Conservation (phyloP, 208 protist genomes). For the Spongospora subterranea region DNA sequence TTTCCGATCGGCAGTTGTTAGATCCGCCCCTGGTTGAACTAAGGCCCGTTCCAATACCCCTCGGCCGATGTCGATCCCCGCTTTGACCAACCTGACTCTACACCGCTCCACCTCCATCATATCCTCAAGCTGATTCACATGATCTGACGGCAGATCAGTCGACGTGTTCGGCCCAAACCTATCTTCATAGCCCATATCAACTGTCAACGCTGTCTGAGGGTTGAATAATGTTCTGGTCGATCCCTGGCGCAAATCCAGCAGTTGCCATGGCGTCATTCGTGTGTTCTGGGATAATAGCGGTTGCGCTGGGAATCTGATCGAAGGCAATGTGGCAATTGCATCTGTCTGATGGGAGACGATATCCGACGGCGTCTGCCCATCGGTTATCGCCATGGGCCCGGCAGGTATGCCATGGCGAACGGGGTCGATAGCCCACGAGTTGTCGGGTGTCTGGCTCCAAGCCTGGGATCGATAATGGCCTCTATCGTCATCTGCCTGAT, state of each 20-base stretch:
- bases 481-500: neutral
- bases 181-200: neutral
- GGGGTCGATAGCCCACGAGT: neutral
- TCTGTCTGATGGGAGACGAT: neutral
- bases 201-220: constrained; percentile 35
- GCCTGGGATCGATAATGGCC: too few relatives aligned
- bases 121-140: neutral
- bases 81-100: neutral
- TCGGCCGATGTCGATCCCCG: neutral
- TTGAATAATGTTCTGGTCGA: constrained; percentile 43
- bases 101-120: neutral
- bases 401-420: neutral
- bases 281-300: neutral
- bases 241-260: neutral
- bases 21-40: neutral
- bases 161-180: neutral
- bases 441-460: too few relatives aligned
- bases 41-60: neutral
- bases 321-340: neutral
- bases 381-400: neutral
- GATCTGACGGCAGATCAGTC: neutral
- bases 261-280: neutral
- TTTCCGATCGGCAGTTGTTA: neutral
- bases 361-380: too few relatives aligned
- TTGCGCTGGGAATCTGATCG: neutral